Base-by-base conservation (phyloP, 2,329 filamentous ascomycete genomes). In the Gaeumannomyces sp. region DNA sequence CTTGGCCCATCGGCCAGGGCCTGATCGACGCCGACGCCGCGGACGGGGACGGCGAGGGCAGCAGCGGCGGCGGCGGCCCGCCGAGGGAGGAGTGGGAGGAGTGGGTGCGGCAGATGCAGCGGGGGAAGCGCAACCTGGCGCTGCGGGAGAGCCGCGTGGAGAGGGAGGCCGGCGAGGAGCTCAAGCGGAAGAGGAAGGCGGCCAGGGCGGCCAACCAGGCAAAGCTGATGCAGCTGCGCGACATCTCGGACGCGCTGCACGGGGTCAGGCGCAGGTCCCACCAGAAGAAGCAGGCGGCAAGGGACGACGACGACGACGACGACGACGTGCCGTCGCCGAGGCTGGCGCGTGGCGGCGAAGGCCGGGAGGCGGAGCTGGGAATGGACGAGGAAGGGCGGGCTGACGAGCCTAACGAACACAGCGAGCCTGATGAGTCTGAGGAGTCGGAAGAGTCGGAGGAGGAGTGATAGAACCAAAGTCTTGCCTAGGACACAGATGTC, bases 1-100 rank as follows among this genome's bases (percentile, higher is more conserved):
- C 62, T 1, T 13, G 33, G 62, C 62, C 31, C 4, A 14, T 59
- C 19, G 62, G 62, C n/a, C 29, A 59, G 53, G 62, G 62, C 3
- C 56, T 63, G 14, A 35, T 63, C 16, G 56, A 63, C 29, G 57
- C 33, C 19, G 31, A n/a, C 11, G 38, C 33, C 19, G 56, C 58
- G 7, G 28, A 45, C 29, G 29, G n/a, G 10, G 62, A 59, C 14
- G 50, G 5, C 13, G 53, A 2, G 2, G 61, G 25, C 6, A 22
- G n/a, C 16, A 14, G 38, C 4, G 38, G 19, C 8, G 61, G 56
- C 4, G 38, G 19, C 16, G 38, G 38, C 14, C 14, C 1, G 38
- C 4, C 38, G 38, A 45, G 38, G 38, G 3, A 63, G 50, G 10
- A 58, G 14, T 53, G 53, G n/a, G 53, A 33, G 27, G 50, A 57